Percentiles rank a stretch among this genome's conserved stretches.
These are phyloP conservation scores for Papiliotrema laurentii DNA, from an alignment of 1,284 basidiomycete genomes.

Conservation along the genomic window DNA sequence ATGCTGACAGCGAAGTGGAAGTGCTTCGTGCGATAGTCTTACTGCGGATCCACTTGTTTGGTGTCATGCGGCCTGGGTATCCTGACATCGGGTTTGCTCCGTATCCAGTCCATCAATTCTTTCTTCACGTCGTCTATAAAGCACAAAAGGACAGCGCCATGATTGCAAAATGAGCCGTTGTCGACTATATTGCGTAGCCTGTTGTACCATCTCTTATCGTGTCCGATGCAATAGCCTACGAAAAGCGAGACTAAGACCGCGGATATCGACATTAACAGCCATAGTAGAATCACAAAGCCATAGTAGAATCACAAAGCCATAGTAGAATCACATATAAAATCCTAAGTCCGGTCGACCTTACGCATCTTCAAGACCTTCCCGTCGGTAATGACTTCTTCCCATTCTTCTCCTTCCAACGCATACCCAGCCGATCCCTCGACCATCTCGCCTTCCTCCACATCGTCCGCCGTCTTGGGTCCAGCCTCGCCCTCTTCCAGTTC, in stretches of 20 bases:
- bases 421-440: conserved; percentile 55
- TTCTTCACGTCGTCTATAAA: too few species aligned
- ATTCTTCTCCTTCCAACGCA: conserved; percentile 59
- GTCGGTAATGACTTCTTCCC: conserved; percentile 62
- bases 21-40: conserved; percentile 15
- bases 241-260: too few species aligned
- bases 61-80: not conserved
- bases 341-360: conserved; percentile 2
- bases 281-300: not conserved
- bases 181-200: too few species aligned
- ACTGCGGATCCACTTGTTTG: not conserved
- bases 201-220: too few species aligned
- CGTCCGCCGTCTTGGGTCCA: too few species aligned
- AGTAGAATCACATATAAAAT: not conserved
- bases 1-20: conserved; percentile 14
- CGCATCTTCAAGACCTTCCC: conserved; percentile 43
- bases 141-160: too few species aligned
- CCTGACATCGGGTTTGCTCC: not conserved
- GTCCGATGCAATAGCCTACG: too few species aligned
- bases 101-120: not conserved
- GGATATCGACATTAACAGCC: too few species aligned
- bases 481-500: too few species aligned
- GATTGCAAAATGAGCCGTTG: too few species aligned
- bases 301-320: not conserved
- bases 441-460: conserved; percentile 9